These are phyloP conservation scores for Suhomyces bokatorum DNA, from an alignment of 1,139 yeast genomes.

Conservation along the genomic window DNA sequence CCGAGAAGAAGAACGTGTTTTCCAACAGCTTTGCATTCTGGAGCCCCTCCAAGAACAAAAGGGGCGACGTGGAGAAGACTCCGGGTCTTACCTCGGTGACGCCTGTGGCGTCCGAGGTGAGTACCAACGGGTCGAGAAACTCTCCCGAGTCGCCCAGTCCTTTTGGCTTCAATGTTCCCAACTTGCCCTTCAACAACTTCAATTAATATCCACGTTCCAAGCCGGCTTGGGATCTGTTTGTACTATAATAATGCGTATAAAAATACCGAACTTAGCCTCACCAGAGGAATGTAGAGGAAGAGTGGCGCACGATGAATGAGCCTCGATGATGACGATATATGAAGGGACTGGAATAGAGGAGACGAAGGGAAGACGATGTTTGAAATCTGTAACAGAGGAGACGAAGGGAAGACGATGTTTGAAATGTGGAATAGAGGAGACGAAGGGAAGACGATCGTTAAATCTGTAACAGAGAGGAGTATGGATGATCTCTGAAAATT, in stretches of 20 bases:
- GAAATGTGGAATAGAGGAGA: no score
- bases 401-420: no score
- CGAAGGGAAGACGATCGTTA: no score
- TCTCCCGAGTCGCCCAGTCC: constrained; percentile 9
- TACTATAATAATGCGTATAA: constrained; percentile 1
- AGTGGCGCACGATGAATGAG: no score
- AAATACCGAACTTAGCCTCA: neutral
- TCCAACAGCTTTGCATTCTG: constrained; percentile 8
- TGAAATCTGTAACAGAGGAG: no score
- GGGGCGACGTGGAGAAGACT: constrained; percentile 7
- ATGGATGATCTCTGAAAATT: no score
- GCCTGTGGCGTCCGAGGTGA: constrained; percentile 9
- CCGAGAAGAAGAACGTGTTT: constrained; percentile 13
- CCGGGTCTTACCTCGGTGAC: constrained; percentile 1
- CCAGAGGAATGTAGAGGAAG: neutral
- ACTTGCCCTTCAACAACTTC: constrained; percentile 8
- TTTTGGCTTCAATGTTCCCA: constrained; percentile 9
- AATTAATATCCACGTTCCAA: neutral
- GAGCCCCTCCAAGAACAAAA: constrained; percentile 10
- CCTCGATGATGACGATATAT: no score
- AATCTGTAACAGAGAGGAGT: no score
- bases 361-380: no score
- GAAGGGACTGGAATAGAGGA: no score
- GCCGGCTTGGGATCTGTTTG: constrained; percentile 2
- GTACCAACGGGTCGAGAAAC: constrained; percentile 6